Evolutionary conservation across 768 basidiomycete genomes (phyloP), one percentile per base, ranked within the genome.

Genomic region (Rhizopogon roseolus): DNA sequence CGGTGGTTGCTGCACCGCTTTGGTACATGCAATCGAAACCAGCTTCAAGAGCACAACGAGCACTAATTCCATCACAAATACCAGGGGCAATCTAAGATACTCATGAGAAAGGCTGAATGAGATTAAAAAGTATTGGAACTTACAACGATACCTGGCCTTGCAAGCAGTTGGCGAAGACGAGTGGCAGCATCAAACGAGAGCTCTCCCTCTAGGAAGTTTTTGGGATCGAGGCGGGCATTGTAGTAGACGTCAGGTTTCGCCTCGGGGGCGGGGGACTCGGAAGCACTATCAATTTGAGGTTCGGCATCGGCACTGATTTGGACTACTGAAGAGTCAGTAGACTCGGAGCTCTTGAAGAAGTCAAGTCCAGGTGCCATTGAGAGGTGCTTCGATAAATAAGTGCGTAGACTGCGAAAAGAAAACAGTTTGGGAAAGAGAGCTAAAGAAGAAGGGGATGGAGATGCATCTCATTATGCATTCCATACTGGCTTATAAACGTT

Each of bases 1-100:
- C 88, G 10, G 88, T 90, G 1, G 88, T 90, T 13, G 87, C 86
- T 48, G 88, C 87, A 49, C 88, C 88, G 60, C 85, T 88, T 70
- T 90, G 88, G 66, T 90, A 91, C 53, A 90, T 57, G 59, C 88
- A 90, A 25, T 78, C 75, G 60, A 90, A 91, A 17, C 88, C 88
- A 37, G 87, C 86, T 70, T 91, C 88, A 6, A 90, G 68, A 7
- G 89, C 89, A 58, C 87, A 87, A 29, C 89, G 78, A 9, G 88
- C 87, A 60, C 85, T 88, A 62, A 91, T 90, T 48, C 86, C 87
- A 53, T 89, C 87, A 53, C 87, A 88, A 41, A 89, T 84, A 41
- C 87, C 87, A n/a, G 86, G 88, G 2, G 86, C 87, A 60, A 87
- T 68, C 86, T 88, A 41, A 10, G 38, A 22, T 36, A 22, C 16